A percentile compares a stretch with the other conserved stretches of the same genome.
Evolutionary conservation across 306 rosid genomes (phyloP).

Genomic region (Morella rubra): DNA sequence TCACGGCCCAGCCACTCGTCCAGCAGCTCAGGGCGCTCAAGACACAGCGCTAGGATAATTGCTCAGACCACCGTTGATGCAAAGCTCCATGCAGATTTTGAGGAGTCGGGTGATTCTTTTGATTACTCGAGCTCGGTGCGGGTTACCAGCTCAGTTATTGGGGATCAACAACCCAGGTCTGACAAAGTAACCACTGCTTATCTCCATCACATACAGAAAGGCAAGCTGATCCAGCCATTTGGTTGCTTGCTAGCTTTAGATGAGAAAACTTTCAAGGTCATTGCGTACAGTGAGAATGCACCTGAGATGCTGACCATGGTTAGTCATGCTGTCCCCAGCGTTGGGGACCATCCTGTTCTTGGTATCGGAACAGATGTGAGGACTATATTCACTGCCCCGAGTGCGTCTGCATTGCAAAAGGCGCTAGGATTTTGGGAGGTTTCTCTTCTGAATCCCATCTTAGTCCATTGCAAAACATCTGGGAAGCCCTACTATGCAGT

Average conservation of each 20-base stretch:
- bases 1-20: constrained; percentile 82
- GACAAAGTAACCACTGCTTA: constrained; percentile 84
- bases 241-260: constrained; percentile 90
- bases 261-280: constrained; percentile 82
- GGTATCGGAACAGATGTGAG: constrained; percentile 82
- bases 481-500: constrained; percentile 97
- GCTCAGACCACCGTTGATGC: constrained; percentile 96
- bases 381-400: constrained; percentile 72
- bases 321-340: constrained; percentile 92
- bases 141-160: constrained; percentile 35
- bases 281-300: constrained; percentile 95
- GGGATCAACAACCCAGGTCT: constrained; percentile 60
- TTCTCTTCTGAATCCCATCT: constrained; percentile 85
- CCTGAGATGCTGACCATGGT: constrained; percentile 90
- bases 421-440: constrained; percentile 88
- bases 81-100: constrained; percentile 83
- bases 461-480: constrained; percentile 94
- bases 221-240: constrained; percentile 85
- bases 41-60: constrained; percentile 68
- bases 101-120: constrained; percentile 80
- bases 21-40: constrained; percentile 73
- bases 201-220: constrained; percentile 84
- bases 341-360: constrained; percentile 87
- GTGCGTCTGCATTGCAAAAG: constrained; percentile 86
- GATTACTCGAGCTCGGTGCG: constrained; percentile 90